Base-by-base conservation (phyloP, 179 eudicot species). In the Sideroxylon spinosum region DNA sequence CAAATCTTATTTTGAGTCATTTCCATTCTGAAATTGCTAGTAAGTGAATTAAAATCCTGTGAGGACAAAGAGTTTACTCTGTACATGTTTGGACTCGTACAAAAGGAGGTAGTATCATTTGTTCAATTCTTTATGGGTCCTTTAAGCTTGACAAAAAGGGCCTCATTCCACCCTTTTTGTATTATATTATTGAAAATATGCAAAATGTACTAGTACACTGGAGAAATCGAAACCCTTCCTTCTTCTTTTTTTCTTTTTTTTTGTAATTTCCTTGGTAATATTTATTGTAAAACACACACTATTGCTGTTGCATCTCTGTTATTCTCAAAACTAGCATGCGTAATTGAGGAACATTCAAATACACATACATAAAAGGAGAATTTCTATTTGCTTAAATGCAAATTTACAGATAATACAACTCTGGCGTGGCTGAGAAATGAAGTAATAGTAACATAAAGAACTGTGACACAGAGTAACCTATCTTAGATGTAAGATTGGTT, bases 401-500 rank as follows among this genome's bases (percentile, higher is more conserved):
- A 22, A 52, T 73, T 50, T 26, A 73, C 66, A 56, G 9, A 56
- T 44, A 28, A 55, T 20, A 9, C 16, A 6, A 8, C 37, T 28
- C 23, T 49, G 46, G 26, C 44, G 28, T 5, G 49, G 49, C 3
- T 1, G 25, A 49, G 23, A 49, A 25, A 63, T 9, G 17, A 49
- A 76, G 46, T 16, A 48, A 25, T 52, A 52, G 12, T 14, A 6
- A 52, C 14, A 14, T 0, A 52, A 50, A 65, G 12, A 16, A 76
- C 44, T 28, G 37, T 3, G 25, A 52, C 37, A 23, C 53, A 57
- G 71, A 10, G 14, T 13, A 56, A 8, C 66, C 6, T 55, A 1
- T 13, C 17, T 85, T 71, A 89, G 37, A 93, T 79, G 37, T 82
- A 86, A 6, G 94, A 84, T 67, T 86, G 93, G 65, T 82, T 85